Percentiles rank a stretch among this genome's conserved stretches.
Conservation (phyloP, 1,139 yeast species). For the Scheffersomyces stambukii region DNA sequence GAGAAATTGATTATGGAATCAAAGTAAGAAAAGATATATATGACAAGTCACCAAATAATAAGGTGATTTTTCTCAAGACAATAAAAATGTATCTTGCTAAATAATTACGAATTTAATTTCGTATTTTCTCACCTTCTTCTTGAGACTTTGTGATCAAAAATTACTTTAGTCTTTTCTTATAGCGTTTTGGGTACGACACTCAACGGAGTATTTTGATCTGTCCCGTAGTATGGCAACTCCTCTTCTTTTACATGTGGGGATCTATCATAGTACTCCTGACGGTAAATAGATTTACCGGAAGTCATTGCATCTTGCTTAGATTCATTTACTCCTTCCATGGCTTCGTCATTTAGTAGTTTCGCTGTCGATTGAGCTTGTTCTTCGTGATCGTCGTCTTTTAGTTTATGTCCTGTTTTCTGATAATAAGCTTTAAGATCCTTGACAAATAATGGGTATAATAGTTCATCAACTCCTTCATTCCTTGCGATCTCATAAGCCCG, state of each 20-base stretch:
- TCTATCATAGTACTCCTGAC: conserved; percentile 8
- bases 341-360: too few species aligned
- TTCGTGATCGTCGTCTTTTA: conserved; percentile 16
- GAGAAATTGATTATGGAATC: too few species aligned
- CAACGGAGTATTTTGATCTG: conserved; percentile 8
- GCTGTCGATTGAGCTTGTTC: conserved; percentile 5
- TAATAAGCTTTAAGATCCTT: conserved; percentile 35
- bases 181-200: conserved; percentile 9
- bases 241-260: conserved; percentile 7
- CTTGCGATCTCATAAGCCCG: conserved; percentile 50
- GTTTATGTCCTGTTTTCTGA: conserved; percentile 22
- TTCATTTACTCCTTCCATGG: conserved; percentile 1
- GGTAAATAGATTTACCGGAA: conserved; percentile 3
- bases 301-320: background rate
- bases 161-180: conserved; percentile 1
- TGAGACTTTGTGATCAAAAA: too few species aligned
- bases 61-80: too few species aligned
- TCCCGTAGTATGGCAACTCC: conserved; percentile 6
- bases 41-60: too few species aligned
- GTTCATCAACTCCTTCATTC: conserved; percentile 39
- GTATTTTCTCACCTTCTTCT: too few species aligned
- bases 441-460: conserved; percentile 45
- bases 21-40: too few species aligned
- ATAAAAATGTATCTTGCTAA: too few species aligned
- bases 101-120: too few species aligned